These are phyloP conservation scores for Pezicula rhizophila DNA, from an alignment of 2,329 filamentous ascomycete species.

Conservation along the genomic window DNA sequence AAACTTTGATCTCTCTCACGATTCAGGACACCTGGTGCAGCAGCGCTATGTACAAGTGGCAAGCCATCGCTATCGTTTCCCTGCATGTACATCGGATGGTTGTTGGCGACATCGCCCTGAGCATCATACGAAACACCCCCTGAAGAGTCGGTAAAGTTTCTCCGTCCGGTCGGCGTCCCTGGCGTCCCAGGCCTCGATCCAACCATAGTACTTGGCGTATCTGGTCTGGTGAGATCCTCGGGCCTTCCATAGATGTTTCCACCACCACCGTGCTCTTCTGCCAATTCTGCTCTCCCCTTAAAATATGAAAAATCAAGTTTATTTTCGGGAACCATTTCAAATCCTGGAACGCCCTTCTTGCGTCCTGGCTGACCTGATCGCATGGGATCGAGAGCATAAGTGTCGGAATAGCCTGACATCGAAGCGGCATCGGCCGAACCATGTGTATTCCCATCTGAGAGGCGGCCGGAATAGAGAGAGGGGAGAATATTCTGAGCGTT, in stretches of 20 bases:
- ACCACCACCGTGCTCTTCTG: slow-evolving; percentile 77
- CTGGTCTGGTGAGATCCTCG: slow-evolving; percentile 43
- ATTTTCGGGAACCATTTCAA: slow-evolving; percentile 88
- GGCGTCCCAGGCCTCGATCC: slow-evolving; percentile 17
- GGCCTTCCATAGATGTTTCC: slow-evolving; percentile 53
- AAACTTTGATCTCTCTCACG: slow-evolving; percentile 28
- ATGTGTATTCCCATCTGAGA: slow-evolving; percentile 59
- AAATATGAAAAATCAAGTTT: slow-evolving; percentile 83
- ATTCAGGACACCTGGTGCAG: slow-evolving; percentile 28
- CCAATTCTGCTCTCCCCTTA: slow-evolving; percentile 84
- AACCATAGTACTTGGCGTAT: slow-evolving; percentile 21
- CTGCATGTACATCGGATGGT: slow-evolving; percentile 37
- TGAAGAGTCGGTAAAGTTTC: slow-evolving; percentile 3
- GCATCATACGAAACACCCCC: slow-evolving; percentile 18
- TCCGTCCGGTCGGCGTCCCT: slow-evolving; percentile 20
- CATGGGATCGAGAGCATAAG: slow-evolving; percentile 79
- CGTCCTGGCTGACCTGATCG: slow-evolving; percentile 37
- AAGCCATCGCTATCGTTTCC: slow-evolving; percentile 47
- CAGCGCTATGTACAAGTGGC: slow-evolving; percentile 44
- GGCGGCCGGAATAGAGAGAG: slow-evolving; percentile 77
- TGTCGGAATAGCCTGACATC: slow-evolving; percentile 73
- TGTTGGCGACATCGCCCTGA: slow-evolving; percentile 15
- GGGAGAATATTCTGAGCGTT: slow-evolving; percentile 82
- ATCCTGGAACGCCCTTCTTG: slow-evolving; percentile 53
- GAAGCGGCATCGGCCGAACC: slow-evolving; percentile 50